Conservation (phyloP, 495 filamentous ascomycete genomes). For the Penicillium verhagenii region DNA sequence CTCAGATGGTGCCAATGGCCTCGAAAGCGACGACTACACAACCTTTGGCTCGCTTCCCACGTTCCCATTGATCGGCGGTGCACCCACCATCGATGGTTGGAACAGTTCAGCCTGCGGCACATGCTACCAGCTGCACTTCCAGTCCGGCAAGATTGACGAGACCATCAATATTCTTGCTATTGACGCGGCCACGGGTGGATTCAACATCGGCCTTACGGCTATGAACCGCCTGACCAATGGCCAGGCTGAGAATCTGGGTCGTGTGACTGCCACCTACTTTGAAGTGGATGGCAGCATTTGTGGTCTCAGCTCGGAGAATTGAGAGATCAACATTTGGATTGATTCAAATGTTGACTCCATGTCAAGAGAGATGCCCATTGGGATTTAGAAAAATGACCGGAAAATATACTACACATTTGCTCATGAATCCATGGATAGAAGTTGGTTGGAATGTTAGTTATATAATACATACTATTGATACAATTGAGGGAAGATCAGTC, state of each 20-base stretch:
- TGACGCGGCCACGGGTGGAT: conserved; percentile 58
- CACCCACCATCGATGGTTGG: conserved; percentile 58
- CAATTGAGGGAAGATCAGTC: conserved; percentile 6
- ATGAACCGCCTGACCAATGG: conserved; percentile 66
- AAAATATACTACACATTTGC: no score
- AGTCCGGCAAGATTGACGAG: conserved; percentile 32
- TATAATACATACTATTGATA: no score
- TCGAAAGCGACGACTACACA: conserved; percentile 66
- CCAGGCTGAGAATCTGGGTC: conserved; percentile 53
- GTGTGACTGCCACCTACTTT: conserved; percentile 50
- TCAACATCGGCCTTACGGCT: conserved; percentile 64
- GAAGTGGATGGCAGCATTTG: conserved; percentile 42
- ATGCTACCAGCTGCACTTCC: conserved; percentile 65
- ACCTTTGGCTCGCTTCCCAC: conserved; percentile 55
- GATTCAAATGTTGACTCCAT: neutral
- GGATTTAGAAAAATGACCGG: no score
- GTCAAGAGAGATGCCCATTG: no score
- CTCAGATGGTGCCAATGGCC: conserved; percentile 57
- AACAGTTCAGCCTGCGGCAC: conserved; percentile 62
- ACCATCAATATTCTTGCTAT: conserved; percentile 67
- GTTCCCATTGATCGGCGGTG: conserved; percentile 64
- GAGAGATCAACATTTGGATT: no score
- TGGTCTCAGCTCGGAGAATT: conserved; percentile 24
- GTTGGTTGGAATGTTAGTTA: no score
- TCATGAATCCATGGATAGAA: no score